Base-by-base conservation (phyloP, 768 basidiomycete species). In the Suillus brevipes region DNA sequence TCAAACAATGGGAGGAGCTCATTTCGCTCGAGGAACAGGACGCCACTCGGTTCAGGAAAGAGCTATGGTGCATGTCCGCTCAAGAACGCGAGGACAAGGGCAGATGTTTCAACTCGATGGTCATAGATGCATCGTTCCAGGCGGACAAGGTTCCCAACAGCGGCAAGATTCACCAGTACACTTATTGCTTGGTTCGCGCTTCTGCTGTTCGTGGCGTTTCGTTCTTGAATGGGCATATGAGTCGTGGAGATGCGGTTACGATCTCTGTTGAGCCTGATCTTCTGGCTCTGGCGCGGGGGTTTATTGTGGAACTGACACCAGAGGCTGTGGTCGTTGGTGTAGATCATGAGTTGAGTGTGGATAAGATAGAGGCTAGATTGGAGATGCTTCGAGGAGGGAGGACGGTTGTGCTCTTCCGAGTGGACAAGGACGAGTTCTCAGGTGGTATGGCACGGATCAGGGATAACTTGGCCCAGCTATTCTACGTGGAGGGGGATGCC, bases 351-450 rank as follows among this genome's bases (percentile, higher is more conserved):
- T 73, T 97, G n/a, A 82, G 85, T 65, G 70, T 82, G 13, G 75
- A 80, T 16, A 79, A 77, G 28, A 81, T 93, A 60, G 71, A 80
- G 8, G 77, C 75, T 20, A 83, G 80, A 20, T 67, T 80, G 52
- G 72, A 72, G 12, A 72, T 64, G 6, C 67, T 75, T 16, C 69
- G 68, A 42, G 68, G 66, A 9, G 60, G 36, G n/a, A 64, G 68
- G 31, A 40, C 59, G 25, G 69, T 67, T 36, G 14, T 28, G 16
- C 84, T 78, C 28, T 99, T 95, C 79, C 86, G 97, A 18, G 87
- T 99, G 64, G 97, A 99, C 81, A 95, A 89, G 72, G 97, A 99
- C 73, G 97, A 99, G 75, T 78, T 98, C 58, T 86, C 87, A 6
- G 85, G 87, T 8, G 94, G 95, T 1, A 90, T 99, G 87, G 87